phyloP scores from a whole-genome alignment of 1,139 yeast genomes.

The Zygoascus sp. region DNA sequence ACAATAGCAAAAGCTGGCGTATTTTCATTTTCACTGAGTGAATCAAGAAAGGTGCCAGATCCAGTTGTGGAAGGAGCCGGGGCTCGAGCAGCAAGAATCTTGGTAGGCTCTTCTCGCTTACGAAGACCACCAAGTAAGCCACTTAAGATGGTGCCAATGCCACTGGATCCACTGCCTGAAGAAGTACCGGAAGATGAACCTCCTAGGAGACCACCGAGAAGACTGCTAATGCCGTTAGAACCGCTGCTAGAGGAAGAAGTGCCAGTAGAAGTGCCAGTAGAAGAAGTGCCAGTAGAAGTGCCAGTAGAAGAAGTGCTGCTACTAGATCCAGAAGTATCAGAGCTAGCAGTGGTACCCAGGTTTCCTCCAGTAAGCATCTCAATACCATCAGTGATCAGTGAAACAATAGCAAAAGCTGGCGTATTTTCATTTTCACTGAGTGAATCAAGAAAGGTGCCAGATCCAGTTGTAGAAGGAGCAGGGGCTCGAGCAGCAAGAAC shows the following conservation, averaged over 20 bases:
- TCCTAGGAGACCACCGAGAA: too few species aligned
- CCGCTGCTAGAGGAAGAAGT: not conserved
- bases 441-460: not conserved
- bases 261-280: too few species aligned
- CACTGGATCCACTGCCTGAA: not conserved
- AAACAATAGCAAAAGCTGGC: constrained; percentile 6
- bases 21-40: not conserved
- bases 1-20: constrained; percentile 6
- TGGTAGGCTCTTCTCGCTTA: not conserved
- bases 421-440: not conserved
- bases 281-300: not conserved
- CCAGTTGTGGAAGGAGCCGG: not conserved
- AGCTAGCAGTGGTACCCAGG: not conserved
- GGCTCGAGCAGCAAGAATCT: not conserved
- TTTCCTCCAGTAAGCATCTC: constrained; percentile 1
- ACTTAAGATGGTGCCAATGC: not conserved
- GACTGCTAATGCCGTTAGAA: not conserved
- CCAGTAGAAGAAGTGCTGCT: not conserved
- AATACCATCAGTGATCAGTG: constrained; percentile 9
- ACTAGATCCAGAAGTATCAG: not conserved
- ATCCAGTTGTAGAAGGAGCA: not conserved
- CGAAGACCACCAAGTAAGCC: not conserved
- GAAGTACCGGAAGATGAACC: not conserved
- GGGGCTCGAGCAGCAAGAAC: constrained; percentile 3
- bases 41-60: not conserved